Evolutionary conservation across 345 rosid species (phyloP).

Genomic region (Brassica rapa): DNA sequence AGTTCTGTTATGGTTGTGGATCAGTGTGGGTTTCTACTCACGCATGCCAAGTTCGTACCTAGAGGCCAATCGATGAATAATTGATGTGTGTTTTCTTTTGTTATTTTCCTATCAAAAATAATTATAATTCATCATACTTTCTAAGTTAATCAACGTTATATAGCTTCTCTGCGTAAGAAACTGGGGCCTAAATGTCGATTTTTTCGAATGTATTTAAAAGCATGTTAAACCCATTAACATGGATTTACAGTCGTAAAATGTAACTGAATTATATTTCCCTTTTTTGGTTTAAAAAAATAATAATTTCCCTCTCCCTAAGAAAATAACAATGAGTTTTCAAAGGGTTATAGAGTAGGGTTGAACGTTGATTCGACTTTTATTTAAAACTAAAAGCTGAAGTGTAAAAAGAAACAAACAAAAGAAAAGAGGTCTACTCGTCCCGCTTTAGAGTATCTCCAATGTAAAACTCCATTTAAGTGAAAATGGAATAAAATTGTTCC

Average conservation of each 20-base stretch:
- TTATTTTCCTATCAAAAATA: neutral
- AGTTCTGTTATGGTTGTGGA: conserved; percentile 55
- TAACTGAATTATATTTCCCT: neutral
- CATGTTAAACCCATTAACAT: neutral
- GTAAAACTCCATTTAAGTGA: too few relatives aligned
- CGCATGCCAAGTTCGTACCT: conserved; percentile 5
- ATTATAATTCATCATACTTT: neutral
- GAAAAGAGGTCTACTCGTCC: conserved; percentile 1
- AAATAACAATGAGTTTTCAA: neutral
- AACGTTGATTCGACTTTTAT: neutral
- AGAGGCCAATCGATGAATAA: neutral
- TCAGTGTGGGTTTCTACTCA: conserved; percentile 26
- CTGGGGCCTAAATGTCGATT: neutral
- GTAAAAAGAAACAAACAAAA: neutral
- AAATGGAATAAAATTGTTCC: too few relatives aligned
- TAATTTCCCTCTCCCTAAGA: neutral
- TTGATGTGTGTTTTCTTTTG: neutral
- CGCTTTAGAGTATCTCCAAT: neutral
- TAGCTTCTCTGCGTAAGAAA: neutral
- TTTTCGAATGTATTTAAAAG: neutral
- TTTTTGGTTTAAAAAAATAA: too few relatives aligned
- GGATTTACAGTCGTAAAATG: neutral
- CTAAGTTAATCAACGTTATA: neutral
- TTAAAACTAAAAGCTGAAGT: neutral
- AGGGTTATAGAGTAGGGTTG: neutral